These are phyloP conservation scores for Elongisporangium anandrum DNA, from an alignment of 352 stramenopile species.

Conservation along the genomic window DNA sequence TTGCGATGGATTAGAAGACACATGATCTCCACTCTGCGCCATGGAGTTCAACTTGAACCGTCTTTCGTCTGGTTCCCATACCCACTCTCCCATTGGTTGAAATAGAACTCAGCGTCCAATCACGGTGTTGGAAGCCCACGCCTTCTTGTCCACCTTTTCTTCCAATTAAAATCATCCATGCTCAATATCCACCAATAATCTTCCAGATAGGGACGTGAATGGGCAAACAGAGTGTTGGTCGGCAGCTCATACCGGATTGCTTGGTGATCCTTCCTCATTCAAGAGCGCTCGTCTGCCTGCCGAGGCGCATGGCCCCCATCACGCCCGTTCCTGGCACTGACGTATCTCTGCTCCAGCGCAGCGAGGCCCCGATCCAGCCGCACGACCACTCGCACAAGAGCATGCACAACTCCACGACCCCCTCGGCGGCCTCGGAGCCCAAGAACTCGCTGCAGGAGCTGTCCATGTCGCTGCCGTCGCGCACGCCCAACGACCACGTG, in stretches of 20 bases:
- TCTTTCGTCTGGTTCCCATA: neutral
- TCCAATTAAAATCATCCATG: neutral
- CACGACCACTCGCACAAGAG: neutral
- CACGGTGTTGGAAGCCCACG: neutral
- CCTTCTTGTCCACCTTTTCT: neutral
- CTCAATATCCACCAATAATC: neutral
- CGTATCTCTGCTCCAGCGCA: slow-evolving; percentile 8
- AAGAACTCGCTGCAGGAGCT: slow-evolving; percentile 32
- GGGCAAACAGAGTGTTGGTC: neutral
- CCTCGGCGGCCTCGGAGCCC: neutral
- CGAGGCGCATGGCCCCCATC: slow-evolving; percentile 33
- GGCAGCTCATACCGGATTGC: neutral
- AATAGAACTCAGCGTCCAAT: neutral
- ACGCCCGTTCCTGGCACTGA: slow-evolving; percentile 14
- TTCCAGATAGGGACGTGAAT: neutral
- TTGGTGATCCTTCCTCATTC: neutral
- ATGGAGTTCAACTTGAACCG: neutral
- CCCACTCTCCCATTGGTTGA: neutral
- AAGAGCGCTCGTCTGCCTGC: neutral
- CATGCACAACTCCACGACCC: slow-evolving; percentile 11
- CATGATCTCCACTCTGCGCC: too few species aligned
- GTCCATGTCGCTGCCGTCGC: slow-evolving; percentile 61
- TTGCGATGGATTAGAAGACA: neutral
- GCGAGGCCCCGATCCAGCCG: slow-evolving; percentile 6
- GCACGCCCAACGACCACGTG: slow-evolving; percentile 52